Base-by-base conservation (phyloP, 192 early-diverging fungal species). In the Coemansia sp. region DNA sequence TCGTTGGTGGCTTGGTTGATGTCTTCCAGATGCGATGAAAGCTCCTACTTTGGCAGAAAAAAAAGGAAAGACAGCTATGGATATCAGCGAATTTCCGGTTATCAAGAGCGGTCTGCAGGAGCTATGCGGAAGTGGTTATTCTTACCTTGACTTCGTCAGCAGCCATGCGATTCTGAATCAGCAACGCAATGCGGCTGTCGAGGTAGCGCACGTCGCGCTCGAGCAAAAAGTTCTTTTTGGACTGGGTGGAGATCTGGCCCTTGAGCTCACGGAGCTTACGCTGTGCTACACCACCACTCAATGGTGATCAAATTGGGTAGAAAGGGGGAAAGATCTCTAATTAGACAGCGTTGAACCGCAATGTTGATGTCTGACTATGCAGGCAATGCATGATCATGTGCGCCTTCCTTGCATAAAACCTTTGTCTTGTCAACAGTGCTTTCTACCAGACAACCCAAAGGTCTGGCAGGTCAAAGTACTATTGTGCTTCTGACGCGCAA, bases 151-250 rank as follows among this genome's bases (percentile, higher is more conserved):
- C 90, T 77, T 95, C 94, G 30, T 91, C 91, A 47, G 94, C 80
- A 1, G 92, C 93, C 90, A 95, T 97, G 56, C 93, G 85, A 69
- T 94, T 95, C 76, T 93, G 92, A 78, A 97, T 94, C 56, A 97
- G 74, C 30, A 97, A 78, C 0, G 93, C 94, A 65, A 97, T 97
- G 22, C 94, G 83, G 53, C 87, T 88, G 82, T 97, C 94, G 12
- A 97, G 81, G 64, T 93, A 94, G 44, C 94, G 87, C 47, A 95
- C 93, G 80, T 96, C 94, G 53, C 93, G 83, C 65, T 96, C 94
- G 8, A 95, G 85, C 64, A 93, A 75, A 84, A 96, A 96, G 82
- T 96, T 96, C 71, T 90, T 93, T 75, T 96, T 96, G 12, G 92
- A 94, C 74, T 96, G 94, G 18, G 88, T 73, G n/a, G 94, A 96